A percentile compares a stretch with the other conserved stretches of the same genome.
Conservation (phyloP, 2,329 filamentous ascomycete genomes). For the Penicillium occitanis region DNA sequence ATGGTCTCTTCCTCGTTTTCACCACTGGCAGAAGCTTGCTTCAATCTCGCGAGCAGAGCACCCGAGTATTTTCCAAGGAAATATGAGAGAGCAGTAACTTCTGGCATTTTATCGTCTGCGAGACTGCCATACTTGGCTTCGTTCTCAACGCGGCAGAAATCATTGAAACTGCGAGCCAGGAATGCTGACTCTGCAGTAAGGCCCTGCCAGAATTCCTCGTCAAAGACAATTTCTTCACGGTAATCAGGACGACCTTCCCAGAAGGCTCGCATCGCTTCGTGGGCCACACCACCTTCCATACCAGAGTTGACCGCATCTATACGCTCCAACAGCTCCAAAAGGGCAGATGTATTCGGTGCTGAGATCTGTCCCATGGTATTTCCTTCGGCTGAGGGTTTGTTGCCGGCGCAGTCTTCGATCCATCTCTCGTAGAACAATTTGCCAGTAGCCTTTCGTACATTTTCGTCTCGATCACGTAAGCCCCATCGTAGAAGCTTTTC, state of each 20-base stretch:
- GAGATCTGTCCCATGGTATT: conserved; percentile 48
- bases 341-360: conserved; percentile 72
- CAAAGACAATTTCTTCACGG: conserved; percentile 46
- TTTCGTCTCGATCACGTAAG: conserved; percentile 87
- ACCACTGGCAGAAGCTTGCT: conserved; percentile 47
- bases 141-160: conserved; percentile 76
- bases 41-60: conserved; percentile 44
- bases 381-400: conserved; percentile 59
- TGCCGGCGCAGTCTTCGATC: conserved; percentile 90
- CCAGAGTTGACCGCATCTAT: conserved; percentile 92
- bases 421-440: conserved; percentile 91
- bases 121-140: conserved; percentile 73
- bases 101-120: conserved; percentile 89
- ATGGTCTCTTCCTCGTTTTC: conserved; percentile 79
- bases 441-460: conserved; percentile 86
- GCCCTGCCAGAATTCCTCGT: conserved; percentile 48
- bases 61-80: conserved; percentile 79
- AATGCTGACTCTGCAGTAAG: conserved; percentile 79
- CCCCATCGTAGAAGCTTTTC: conserved; percentile 97
- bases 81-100: conserved; percentile 87
- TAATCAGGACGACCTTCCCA: conserved; percentile 81
- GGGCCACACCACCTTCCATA: conserved; percentile 81
- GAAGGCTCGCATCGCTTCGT: conserved; percentile 93
- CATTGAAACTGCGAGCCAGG: conserved; percentile 87
- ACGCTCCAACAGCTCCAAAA: conserved; percentile 87